These are phyloP conservation scores for Beauveria australis DNA, from an alignment of 2,329 filamentous ascomycete genomes.

Conservation along the genomic window DNA sequence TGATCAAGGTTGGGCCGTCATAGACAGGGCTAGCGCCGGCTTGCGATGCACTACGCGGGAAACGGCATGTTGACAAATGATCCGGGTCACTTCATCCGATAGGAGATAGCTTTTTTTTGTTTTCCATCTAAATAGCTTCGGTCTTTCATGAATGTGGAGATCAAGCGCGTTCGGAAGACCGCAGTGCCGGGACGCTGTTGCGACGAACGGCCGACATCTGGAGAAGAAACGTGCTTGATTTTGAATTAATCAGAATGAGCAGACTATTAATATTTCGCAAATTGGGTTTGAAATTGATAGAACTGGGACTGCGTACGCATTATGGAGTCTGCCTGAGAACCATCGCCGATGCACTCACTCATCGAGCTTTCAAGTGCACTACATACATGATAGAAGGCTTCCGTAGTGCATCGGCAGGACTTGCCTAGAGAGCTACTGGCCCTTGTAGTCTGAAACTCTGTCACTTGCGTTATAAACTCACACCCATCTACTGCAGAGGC, in stretches of 20 bases:
- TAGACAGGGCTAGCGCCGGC: neutral
- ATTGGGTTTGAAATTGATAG: neutral
- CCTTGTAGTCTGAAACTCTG: no score
- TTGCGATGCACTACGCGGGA: neutral
- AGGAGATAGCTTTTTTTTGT: neutral
- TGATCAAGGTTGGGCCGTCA: neutral
- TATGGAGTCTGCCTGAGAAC: no score
- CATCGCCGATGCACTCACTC: neutral
- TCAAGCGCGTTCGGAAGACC: neutral
- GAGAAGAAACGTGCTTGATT: neutral
- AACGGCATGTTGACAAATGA: neutral
- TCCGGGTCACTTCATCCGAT: neutral
- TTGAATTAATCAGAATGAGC: neutral
- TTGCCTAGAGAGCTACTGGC: no score
- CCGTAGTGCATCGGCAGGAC: no score
- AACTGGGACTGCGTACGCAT: neutral
- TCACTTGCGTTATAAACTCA: no score
- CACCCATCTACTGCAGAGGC: no score
- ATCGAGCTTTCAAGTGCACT: neutral
- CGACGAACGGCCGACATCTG: neutral
- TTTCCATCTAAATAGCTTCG: neutral
- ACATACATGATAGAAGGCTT: no score
- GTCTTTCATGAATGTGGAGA: neutral
- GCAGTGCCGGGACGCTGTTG: neutral
- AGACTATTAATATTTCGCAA: neutral